Conservation (phyloP, 768 basidiomycete species). For the Tremella mesenterica region DNA sequence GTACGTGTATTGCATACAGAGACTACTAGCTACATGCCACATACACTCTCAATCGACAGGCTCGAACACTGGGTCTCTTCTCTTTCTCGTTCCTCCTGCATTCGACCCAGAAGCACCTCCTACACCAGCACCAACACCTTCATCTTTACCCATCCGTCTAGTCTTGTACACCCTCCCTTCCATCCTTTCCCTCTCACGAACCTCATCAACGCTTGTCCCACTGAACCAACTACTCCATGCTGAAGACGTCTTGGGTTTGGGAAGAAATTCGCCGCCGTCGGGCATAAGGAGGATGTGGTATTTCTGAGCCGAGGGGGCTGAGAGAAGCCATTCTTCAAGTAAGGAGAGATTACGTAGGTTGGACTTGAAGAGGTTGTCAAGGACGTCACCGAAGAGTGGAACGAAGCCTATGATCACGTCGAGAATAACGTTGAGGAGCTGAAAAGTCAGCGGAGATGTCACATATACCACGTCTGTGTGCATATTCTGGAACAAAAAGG, state of each 20-base stretch:
- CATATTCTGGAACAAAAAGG: neutral
- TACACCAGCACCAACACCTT: conserved; percentile 16
- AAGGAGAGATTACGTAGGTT: conserved; percentile 39
- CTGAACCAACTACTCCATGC: conserved; percentile 13
- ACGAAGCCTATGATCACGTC: conserved; percentile 41
- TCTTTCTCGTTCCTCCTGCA: neutral
- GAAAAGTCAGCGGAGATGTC: neutral
- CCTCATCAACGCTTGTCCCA: conserved; percentile 8
- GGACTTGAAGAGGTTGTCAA: conserved; percentile 45
- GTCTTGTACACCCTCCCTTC: conserved; percentile 26
- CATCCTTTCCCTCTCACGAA: conserved; percentile 18
- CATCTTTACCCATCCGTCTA: conserved; percentile 37
- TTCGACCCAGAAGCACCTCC: conserved; percentile 1
- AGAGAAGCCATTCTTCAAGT: conserved; percentile 37
- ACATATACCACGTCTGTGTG: no score
- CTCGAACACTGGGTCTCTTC: no score
- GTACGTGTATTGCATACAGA: no score
- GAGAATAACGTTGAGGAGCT: conserved; percentile 37
- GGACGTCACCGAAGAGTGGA: conserved; percentile 41
- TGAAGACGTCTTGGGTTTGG: conserved; percentile 18
- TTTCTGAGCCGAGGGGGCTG: conserved; percentile 4
- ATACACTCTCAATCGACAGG: no score
- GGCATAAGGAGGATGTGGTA: conserved; percentile 45
- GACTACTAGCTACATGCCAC: no score
- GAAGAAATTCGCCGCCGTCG: conserved; percentile 30